Evolutionary conservation across 139 green algal species (phyloP).

Genomic region (Microglena sp.): DNA sequence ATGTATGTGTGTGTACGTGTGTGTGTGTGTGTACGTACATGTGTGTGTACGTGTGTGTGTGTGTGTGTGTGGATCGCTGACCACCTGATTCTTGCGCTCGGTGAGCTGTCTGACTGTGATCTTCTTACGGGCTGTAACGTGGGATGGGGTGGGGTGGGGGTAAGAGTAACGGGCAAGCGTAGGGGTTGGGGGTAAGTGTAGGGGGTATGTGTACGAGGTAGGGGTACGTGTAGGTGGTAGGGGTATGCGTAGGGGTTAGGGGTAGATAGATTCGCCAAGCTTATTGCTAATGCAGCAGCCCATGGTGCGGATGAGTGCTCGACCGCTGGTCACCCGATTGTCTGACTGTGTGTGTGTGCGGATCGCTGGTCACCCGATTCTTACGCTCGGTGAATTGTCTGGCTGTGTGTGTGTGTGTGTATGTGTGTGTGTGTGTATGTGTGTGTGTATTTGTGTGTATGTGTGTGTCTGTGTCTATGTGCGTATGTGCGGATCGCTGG

Average conservation of each 20-base stretch:
- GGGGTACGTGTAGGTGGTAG: too few relatives aligned
- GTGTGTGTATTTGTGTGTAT: not conserved
- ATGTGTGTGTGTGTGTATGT: constrained; percentile 1
- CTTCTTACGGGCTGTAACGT: too few relatives aligned
- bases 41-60: not conserved
- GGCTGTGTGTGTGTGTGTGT: not conserved
- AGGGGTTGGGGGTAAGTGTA: too few relatives aligned
- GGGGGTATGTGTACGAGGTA: too few relatives aligned
- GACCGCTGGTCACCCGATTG: constrained; percentile 66
- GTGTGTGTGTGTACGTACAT: not conserved
- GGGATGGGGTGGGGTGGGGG: too few relatives aligned
- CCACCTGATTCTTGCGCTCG: not conserved
- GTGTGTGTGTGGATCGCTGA: not conserved
- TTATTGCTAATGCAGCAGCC: constrained; percentile 52
- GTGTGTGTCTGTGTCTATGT: not conserved
- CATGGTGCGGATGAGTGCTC: constrained; percentile 59
- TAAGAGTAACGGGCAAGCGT: too few relatives aligned
- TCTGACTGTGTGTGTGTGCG: not conserved
- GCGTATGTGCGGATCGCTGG: not conserved
- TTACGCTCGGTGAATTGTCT: not conserved
- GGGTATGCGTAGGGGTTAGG: too few relatives aligned
- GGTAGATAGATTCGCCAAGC: constrained; percentile 36
- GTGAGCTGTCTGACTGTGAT: too few relatives aligned
- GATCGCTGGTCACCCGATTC: not conserved
- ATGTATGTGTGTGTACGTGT: not conserved